phyloP scores from a whole-genome alignment of 495 filamentous ascomycete species.

The Aspergillus ostianus region DNA sequence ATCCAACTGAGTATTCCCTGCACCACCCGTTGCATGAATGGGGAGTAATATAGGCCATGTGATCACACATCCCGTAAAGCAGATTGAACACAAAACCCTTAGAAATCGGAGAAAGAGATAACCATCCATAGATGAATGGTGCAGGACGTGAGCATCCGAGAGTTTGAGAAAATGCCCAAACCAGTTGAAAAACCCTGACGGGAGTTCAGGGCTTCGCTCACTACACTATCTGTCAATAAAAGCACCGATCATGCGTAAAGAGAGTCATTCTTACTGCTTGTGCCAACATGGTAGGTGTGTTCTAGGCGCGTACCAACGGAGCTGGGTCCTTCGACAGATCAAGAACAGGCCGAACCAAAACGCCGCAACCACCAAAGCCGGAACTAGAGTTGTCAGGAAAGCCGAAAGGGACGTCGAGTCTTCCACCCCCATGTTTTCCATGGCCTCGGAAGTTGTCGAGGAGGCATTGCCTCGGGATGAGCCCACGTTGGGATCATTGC shows the following conservation, averaged over 20 bases:
- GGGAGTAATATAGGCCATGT: slow-evolving; percentile 83
- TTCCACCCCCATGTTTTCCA: slow-evolving; percentile 28
- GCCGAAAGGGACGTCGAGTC: slow-evolving; percentile 47
- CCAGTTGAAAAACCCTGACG: slow-evolving; percentile 57
- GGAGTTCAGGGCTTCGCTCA: slow-evolving; percentile 42
- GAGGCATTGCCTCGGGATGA: slow-evolving; percentile 43
- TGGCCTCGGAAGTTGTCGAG: slow-evolving; percentile 34
- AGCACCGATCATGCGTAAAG: neutral
- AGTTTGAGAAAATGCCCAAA: slow-evolving; percentile 59
- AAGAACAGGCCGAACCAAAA: slow-evolving; percentile 72
- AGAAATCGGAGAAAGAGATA: slow-evolving; percentile 83
- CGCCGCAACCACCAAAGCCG: slow-evolving; percentile 62
- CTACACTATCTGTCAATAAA: slow-evolving; percentile 11
- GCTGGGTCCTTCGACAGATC: slow-evolving; percentile 66
- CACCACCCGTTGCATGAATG: slow-evolving; percentile 70
- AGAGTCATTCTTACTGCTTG: slow-evolving; percentile 49
- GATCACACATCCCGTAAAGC: slow-evolving; percentile 70
- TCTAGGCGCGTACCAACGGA: slow-evolving; percentile 77
- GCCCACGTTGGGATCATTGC: slow-evolving; percentile 43
- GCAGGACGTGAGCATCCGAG: slow-evolving; percentile 58
- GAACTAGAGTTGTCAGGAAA: slow-evolving; percentile 68
- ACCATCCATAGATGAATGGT: slow-evolving; percentile 70
- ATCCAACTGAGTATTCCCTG: slow-evolving; percentile 58
- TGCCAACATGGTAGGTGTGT: slow-evolving; percentile 73
- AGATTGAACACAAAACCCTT: slow-evolving; percentile 65